A percentile compares a stretch with the other conserved stretches of the same genome.
Conservation (phyloP, 2,329 filamentous ascomycete species). For the Diaporthe sp. region DNA sequence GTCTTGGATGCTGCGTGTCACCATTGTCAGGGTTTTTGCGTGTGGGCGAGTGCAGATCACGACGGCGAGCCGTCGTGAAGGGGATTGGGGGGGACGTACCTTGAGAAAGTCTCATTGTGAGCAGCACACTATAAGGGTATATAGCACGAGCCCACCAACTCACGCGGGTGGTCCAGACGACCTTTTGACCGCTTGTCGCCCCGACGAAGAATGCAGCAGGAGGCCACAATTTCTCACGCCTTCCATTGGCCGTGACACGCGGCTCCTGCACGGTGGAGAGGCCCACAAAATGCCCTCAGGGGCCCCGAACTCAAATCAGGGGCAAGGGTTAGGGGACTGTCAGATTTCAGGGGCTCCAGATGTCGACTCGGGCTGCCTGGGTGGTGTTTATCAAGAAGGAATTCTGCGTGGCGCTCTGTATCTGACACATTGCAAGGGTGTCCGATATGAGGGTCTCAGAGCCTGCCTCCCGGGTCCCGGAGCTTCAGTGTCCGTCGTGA, state of each 20-base stretch:
- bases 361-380: background rate
- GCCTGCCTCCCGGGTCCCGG: constrained; percentile 1
- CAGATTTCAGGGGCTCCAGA: constrained; percentile 32
- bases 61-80: background rate
- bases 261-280: constrained; percentile 33
- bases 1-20: constrained; percentile 39
- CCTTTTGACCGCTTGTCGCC: constrained; percentile 41
- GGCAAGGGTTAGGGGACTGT: constrained; percentile 29
- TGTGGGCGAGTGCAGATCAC: constrained; percentile 3
- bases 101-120: constrained; percentile 42
- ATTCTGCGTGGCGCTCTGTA: constrained; percentile 13
- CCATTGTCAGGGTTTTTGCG: constrained; percentile 36
- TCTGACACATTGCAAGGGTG: constrained; percentile 17
- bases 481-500: background rate
- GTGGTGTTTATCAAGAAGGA: background rate
- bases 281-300: constrained; percentile 33
- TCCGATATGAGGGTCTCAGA: constrained; percentile 23
- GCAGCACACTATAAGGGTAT: constrained; percentile 35
- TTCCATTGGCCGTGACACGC: constrained; percentile 34
- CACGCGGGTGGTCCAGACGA: constrained; percentile 37
- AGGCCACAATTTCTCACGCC: constrained; percentile 36
- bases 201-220: constrained; percentile 35
- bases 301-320: constrained; percentile 27
- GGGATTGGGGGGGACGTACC: constrained; percentile 25
- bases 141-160: constrained; percentile 38